Percentiles rank a stretch among this genome's conserved stretches.
These are phyloP conservation scores for Kodamaea plutei DNA, from an alignment of 1,139 yeast genomes.

Conservation along the genomic window DNA sequence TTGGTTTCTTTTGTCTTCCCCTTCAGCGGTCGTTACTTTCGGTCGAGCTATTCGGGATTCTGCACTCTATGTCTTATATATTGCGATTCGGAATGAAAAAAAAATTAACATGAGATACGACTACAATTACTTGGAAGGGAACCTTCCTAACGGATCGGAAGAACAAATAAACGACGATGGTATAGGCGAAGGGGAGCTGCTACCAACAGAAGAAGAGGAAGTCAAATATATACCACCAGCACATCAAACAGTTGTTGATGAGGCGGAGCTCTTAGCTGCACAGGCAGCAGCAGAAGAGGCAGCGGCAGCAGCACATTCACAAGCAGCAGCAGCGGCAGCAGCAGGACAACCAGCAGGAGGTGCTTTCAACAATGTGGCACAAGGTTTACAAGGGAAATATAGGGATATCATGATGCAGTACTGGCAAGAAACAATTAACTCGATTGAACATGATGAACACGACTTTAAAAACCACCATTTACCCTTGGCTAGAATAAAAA, in stretches of 20 bases:
- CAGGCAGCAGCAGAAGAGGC: constrained; percentile 45
- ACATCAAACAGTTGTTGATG: constrained; percentile 14
- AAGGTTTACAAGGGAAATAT: constrained; percentile 80
- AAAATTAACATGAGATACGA: constrained; percentile 12
- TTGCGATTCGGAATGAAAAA: too few relatives aligned
- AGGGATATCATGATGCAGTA: constrained; percentile 89
- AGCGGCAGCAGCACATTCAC: constrained; percentile 30
- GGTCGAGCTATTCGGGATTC: too few relatives aligned
- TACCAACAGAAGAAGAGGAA: too few relatives aligned
- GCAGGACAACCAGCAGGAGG: constrained; percentile 52
- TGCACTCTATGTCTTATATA: too few relatives aligned
- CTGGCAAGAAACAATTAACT: constrained; percentile 94
- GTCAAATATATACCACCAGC: too few relatives aligned
- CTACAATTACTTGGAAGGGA: constrained; percentile 13
- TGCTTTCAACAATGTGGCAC: constrained; percentile 90
- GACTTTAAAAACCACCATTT: constrained; percentile 92
- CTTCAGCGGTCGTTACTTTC: too few relatives aligned
- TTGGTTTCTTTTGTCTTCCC: too few relatives aligned
- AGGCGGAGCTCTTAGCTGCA: constrained; percentile 30
- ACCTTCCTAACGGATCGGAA: too few relatives aligned
- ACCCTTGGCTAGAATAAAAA: constrained; percentile 90
- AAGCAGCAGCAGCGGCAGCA: constrained; percentile 14
- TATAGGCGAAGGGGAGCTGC: not conserved
- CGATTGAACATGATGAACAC: constrained; percentile 84
- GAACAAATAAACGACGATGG: too few relatives aligned